Evolutionary conservation across 2,329 filamentous ascomycete genomes (phyloP).

Genomic region (Exophiala lecanii-corni): DNA sequence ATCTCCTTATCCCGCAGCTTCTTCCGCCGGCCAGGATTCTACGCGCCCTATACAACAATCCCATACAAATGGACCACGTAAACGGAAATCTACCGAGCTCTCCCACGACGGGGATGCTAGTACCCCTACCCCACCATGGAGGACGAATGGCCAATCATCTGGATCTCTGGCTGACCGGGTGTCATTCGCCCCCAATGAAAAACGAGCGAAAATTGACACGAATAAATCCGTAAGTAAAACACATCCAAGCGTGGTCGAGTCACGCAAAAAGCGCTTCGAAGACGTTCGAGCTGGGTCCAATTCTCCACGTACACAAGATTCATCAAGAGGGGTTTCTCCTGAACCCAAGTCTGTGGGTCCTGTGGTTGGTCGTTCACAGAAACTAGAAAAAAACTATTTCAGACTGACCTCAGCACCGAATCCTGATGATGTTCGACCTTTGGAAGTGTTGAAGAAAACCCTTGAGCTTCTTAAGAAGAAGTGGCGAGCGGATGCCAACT

Average conservation of each 20-base stretch:
- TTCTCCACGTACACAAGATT: slow-evolving; percentile 34
- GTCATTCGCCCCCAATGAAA: slow-evolving; percentile 52
- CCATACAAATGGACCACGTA: slow-evolving; percentile 51
- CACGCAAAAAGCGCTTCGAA: slow-evolving; percentile 83
- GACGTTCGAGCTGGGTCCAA: slow-evolving; percentile 41
- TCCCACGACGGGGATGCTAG: slow-evolving; percentile 52
- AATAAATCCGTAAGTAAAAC: slow-evolving; percentile 74
- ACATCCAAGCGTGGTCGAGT: slow-evolving; percentile 71
- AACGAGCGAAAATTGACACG: slow-evolving; percentile 46
- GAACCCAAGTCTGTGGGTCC: slow-evolving; percentile 54
- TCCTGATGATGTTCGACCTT: slow-evolving; percentile 80
- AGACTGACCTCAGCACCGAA: slow-evolving; percentile 88
- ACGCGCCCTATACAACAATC: slow-evolving; percentile 24
- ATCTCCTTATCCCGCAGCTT: slow-evolving; percentile 22
- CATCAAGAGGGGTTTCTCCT: slow-evolving; percentile 43
- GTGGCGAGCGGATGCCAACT: slow-evolving; percentile 90
- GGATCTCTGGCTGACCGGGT: slow-evolving; percentile 65
- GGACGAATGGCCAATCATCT: slow-evolving; percentile 60
- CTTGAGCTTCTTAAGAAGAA: slow-evolving; percentile 87
- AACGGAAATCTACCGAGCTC: slow-evolving; percentile 73
- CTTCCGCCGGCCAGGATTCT: slow-evolving; percentile 7
- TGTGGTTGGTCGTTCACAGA: slow-evolving; percentile 77
- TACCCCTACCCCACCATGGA: slow-evolving; percentile 61
- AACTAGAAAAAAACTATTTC: slow-evolving; percentile 89
- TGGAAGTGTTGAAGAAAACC: slow-evolving; percentile 73